Percentiles rank a stretch among this genome's conserved stretches.
phyloP scores from a whole-genome alignment of 805 yeast genomes.

The Hanseniaspora hatyaiensis region DNA sequence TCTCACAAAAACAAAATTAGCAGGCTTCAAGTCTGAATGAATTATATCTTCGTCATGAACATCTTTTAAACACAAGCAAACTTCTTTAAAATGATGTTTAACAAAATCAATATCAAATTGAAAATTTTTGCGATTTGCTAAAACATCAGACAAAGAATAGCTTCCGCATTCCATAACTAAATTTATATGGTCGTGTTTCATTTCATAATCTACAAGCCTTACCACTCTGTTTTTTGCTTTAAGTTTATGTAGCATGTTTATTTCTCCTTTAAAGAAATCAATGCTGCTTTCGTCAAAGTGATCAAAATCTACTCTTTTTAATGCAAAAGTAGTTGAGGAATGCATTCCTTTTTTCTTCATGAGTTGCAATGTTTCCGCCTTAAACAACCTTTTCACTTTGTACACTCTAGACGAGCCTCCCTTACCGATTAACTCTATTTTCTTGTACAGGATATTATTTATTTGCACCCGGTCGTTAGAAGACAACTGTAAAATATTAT shows the following conservation, averaged over 20 bases:
- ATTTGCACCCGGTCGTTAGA: conserved; percentile 28
- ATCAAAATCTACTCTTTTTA: conserved; percentile 70
- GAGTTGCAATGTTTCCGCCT: background rate
- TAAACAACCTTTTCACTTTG: conserved; percentile 45
- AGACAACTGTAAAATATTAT: conserved; percentile 16
- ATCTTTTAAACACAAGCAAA: conserved; percentile 68
- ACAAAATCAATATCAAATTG: conserved; percentile 65
- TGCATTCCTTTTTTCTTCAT: conserved; percentile 12
- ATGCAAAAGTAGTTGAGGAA: conserved; percentile 54
- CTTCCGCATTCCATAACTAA: conserved; percentile 94
- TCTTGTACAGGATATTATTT: conserved; percentile 57
- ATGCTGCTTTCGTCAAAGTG: conserved; percentile 67
- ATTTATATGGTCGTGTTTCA: conserved; percentile 49
- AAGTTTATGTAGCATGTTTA: conserved; percentile 55
- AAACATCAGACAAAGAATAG: conserved; percentile 71
- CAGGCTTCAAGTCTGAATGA: conserved; percentile 66
- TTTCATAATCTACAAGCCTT: conserved; percentile 58
- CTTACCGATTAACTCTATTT: conserved; percentile 67
- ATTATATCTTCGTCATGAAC: conserved; percentile 84
- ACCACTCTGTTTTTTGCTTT: conserved; percentile 62
- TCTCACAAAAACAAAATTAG: conserved; percentile 64
- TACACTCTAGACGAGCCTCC: conserved; percentile 92
- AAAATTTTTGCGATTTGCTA: conserved; percentile 41
- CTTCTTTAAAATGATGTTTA: conserved; percentile 63
- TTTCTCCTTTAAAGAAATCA: conserved; percentile 79